Conservation (phyloP, 495 filamentous ascomycete genomes). For the Xylaria nigripes region DNA sequence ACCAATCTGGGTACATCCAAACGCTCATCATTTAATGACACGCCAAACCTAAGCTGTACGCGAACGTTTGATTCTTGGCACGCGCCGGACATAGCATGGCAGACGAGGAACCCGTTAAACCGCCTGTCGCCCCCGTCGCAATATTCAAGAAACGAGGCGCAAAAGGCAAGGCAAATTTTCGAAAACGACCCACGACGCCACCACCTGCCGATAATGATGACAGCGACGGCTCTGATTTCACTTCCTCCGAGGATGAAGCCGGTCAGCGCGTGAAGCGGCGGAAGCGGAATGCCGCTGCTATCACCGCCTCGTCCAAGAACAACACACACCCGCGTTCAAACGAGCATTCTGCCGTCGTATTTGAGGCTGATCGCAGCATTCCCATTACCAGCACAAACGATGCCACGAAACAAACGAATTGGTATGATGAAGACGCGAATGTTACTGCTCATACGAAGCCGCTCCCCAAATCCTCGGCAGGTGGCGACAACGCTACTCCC, state of each 20-base stretch:
- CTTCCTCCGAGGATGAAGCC: slow-evolving; percentile 68
- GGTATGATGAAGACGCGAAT: slow-evolving; percentile 68
- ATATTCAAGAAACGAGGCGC: slow-evolving; percentile 82
- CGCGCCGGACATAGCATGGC: slow-evolving; percentile 21
- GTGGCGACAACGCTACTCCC: slow-evolving; percentile 14
- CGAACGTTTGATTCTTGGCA: too few species aligned
- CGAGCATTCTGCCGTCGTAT: slow-evolving; percentile 46
- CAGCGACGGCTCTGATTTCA: slow-evolving; percentile 50
- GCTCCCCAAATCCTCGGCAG: slow-evolving; percentile 17
- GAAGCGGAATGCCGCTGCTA: slow-evolving; percentile 57
- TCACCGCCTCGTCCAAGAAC: slow-evolving; percentile 47
- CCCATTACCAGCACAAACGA: slow-evolving; percentile 64
- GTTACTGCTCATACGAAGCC: slow-evolving; percentile 57
- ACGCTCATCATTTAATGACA: too few species aligned
- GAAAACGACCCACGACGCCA: slow-evolving; percentile 77
- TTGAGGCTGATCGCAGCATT: slow-evolving; percentile 49
- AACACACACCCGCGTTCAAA: slow-evolving; percentile 30
- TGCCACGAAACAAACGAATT: slow-evolving; percentile 87
- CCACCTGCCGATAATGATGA: slow-evolving; percentile 53
- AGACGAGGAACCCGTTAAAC: slow-evolving; percentile 18
- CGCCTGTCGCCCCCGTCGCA: slow-evolving; percentile 40
- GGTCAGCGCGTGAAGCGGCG: slow-evolving; percentile 69
- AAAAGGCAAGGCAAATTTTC: slow-evolving; percentile 67
- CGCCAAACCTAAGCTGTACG: neutral
- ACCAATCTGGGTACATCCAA: too few species aligned